Evolutionary conservation across 805 yeast genomes (phyloP), one percentile per base, ranked within the genome.

Genomic region (Teunomyces lycoperdinae): DNA sequence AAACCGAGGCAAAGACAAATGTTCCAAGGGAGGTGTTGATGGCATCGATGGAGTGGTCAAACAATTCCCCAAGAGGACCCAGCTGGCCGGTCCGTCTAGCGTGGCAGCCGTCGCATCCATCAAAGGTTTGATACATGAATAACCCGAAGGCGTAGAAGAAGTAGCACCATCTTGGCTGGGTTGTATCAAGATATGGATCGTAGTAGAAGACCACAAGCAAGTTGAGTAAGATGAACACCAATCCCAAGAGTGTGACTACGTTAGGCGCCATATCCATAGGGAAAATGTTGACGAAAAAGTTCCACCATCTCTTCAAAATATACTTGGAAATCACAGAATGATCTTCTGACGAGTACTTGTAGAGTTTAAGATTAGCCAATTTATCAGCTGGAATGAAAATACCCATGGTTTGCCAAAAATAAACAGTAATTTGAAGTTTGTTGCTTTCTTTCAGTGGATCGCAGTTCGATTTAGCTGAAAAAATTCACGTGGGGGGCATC

Each of bases 31-130:
- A 84, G 4, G 97, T 89, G 62, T 89, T 89, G 58, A 79, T 69
- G 1, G 84, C 84, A 61, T 80, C 85, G 43, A 79, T 74, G 49
- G 96, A 90, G 61, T 91, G 98, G 61, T 91, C 98, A 62, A 92
- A 92, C 48, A 91, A 74, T 64, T 91, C 98, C 30, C 98, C 98
- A 58, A 91, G 71, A 1, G 98, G 97, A 2, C 97, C 94, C 52
- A 89, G 80, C 66, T 89, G 95, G n/a, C 95, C 96, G 1, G 97
- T 91, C 60, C 92, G 81, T 62, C 98, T 82, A 20, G 97, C 97
- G 65, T 91, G 98, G 53, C 87, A 79, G 4, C 98, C 98, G 66
- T 91, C 98, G 66, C 96, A 87, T 0, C 96, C 96, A 66, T 91
- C 98, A 64, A 91, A 89, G 0, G 97, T 91, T 64, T 91, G 98